Evolutionary conservation across 306 rosid species (phyloP), one percentile per base, ranked within the genome.

Genomic region (Quercus dentata): DNA sequence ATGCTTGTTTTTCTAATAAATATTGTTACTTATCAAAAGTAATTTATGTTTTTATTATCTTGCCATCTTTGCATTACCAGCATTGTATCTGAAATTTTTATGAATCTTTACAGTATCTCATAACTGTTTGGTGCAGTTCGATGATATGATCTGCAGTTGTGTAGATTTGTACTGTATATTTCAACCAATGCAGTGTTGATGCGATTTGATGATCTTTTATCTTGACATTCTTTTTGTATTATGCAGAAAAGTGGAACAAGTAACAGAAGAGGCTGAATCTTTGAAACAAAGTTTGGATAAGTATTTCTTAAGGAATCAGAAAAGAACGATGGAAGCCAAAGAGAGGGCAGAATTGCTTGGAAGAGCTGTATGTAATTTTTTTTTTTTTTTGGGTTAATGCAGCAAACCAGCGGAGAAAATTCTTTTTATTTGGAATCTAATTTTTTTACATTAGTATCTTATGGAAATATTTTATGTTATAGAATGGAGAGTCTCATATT

Each of bases 401-500:
- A 38, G 46, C 11, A 7, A 38, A 7, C 46, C 46, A 38, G 46
- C 46, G 8, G 46, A 38, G 3, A 38, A 38, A 38, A 38, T 2
- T 38, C 46, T 7, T 38, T 38, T 38, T 7, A 38, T 38, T 77
- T 67, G 44, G 49, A 74, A 67, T 52, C 78, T 57, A 49, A 54
- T 0, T 28, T 28, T 2, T 80, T 54, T 41, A 21, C n/a, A 41
- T 35, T 59, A 3, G 68, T 14, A 41, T 59, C 54, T 65, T 69
- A 74, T 35, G 4, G 46, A 8, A 38, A 23, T 71, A 73, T 75
- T 68, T 64, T 62, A 56, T 83, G 59, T 81, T 83, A 59, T 69
- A 94, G 98, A 92, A 82, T 83, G 96, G 99, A 56, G 96, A 91
- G 9, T 88, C 94, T 72, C 96, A 95, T 62, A 75, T 95, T 84